These are phyloP conservation scores for Fusarium mangiferae DNA, from an alignment of 2,329 filamentous ascomycete genomes.

Conservation along the genomic window DNA sequence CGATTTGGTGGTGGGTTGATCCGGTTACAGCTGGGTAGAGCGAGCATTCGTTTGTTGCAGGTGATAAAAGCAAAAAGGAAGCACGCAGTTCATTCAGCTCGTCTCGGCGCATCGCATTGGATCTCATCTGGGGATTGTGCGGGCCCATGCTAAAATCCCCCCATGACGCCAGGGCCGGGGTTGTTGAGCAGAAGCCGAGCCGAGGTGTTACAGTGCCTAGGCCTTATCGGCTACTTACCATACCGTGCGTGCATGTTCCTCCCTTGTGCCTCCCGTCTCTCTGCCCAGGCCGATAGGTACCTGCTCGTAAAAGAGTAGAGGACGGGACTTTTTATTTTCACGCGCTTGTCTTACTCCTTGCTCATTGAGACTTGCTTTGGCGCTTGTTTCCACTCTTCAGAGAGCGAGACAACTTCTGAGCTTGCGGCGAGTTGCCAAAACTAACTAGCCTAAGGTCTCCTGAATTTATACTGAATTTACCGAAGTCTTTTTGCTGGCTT, in stretches of 20 bases:
- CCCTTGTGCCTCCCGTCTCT: too few species aligned
- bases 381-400: not conserved
- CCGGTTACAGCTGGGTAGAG: not conserved
- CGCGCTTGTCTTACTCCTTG: not conserved
- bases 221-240: constrained; percentile 4
- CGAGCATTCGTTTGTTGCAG: constrained; percentile 11
- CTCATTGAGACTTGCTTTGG: not conserved
- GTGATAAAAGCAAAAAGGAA: constrained; percentile 22
- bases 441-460: not conserved
- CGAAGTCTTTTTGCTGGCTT: not conserved
- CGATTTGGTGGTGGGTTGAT: not conserved
- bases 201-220: constrained; percentile 35
- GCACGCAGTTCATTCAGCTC: constrained; percentile 10
- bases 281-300: not conserved
- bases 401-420: not conserved
- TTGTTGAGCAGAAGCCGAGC: constrained; percentile 39
- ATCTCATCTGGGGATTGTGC: constrained; percentile 31
- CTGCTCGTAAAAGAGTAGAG: not conserved
- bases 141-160: constrained; percentile 16
- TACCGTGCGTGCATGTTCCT: not conserved
- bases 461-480: not conserved
- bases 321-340: not conserved
- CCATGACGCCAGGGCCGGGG: constrained; percentile 37
- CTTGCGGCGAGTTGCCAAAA: not conserved
- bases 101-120: constrained; percentile 4